Conservation (phyloP, 345 rosid species). For the Streptanthus diversifolius region DNA sequence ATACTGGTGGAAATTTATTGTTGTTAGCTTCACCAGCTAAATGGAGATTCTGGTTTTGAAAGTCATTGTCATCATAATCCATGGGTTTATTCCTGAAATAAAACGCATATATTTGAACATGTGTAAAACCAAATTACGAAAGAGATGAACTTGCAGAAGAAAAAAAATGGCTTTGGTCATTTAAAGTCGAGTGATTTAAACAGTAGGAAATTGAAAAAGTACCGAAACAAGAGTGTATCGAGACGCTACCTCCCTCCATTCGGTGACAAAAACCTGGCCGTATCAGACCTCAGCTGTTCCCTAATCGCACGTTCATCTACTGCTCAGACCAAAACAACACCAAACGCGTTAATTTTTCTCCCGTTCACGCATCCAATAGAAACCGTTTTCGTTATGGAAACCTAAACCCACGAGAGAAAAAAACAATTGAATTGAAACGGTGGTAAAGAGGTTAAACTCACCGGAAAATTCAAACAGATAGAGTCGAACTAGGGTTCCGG, state of each 20-base stretch:
- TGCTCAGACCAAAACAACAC: slow-evolving; percentile 16
- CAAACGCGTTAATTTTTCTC: not conserved
- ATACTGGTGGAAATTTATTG: slow-evolving; percentile 64
- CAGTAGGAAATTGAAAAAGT: slow-evolving; percentile 61
- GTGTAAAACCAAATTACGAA: not conserved
- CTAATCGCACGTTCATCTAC: slow-evolving; percentile 63
- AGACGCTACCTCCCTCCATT: slow-evolving; percentile 99
- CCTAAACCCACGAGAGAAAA: not conserved
- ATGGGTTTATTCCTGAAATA: slow-evolving; percentile 73
- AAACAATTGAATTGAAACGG: not conserved
- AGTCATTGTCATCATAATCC: slow-evolving; percentile 99
- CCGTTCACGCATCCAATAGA: not conserved
- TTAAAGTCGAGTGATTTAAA: slow-evolving; percentile 12
- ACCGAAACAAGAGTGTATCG: slow-evolving; percentile 86
- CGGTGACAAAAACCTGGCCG: slow-evolving; percentile 66
- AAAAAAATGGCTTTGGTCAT: slow-evolving; percentile 12
- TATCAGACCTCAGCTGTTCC: slow-evolving; percentile 53
- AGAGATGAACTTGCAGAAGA: not conserved
- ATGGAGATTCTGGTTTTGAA: slow-evolving; percentile 88
- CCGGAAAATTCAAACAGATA: slow-evolving; percentile 50
- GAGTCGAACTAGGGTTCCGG: slow-evolving; percentile 80
- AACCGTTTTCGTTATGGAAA: not conserved
- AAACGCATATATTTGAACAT: not conserved
- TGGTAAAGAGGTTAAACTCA: slow-evolving; percentile 32
- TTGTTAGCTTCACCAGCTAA: slow-evolving; percentile 85